Percentiles rank a stretch among this genome's conserved stretches.
Evolutionary conservation across 768 basidiomycete genomes (phyloP).

Genomic region (Tephrocybe rancida): DNA sequence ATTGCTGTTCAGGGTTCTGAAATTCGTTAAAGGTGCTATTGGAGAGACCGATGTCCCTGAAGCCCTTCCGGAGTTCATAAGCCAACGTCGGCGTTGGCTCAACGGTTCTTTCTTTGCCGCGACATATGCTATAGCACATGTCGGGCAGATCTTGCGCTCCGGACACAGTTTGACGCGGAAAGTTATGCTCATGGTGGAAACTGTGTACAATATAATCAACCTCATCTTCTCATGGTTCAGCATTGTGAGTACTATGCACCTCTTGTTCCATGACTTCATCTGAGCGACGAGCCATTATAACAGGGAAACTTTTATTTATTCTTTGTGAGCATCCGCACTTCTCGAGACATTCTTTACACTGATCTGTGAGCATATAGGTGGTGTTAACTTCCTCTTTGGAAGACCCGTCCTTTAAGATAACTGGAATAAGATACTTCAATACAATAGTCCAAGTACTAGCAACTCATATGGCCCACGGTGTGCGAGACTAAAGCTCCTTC

Average conservation of each 20-base stretch:
- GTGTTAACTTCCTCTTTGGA: slow-evolving; percentile 90
- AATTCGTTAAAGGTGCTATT: slow-evolving; percentile 93
- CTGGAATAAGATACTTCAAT: slow-evolving; percentile 73
- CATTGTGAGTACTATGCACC: slow-evolving; percentile 54
- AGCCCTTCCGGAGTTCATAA: slow-evolving; percentile 89
- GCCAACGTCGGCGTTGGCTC: slow-evolving; percentile 86
- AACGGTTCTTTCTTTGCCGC: slow-evolving; percentile 96
- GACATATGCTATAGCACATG: slow-evolving; percentile 90
- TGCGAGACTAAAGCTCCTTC: background rate
- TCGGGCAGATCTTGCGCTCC: slow-evolving; percentile 75
- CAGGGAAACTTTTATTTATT: slow-evolving; percentile 96
- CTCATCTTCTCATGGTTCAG: slow-evolving; percentile 94
- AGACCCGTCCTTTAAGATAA: slow-evolving; percentile 63
- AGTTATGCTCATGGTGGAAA: slow-evolving; percentile 72
- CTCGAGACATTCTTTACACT: background rate
- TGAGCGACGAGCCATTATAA: background rate
- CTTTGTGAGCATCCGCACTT: slow-evolving; percentile 59
- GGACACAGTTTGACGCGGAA: slow-evolving; percentile 85
- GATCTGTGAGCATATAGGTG: slow-evolving; percentile 48
- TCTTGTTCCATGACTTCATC: background rate
- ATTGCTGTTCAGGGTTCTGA: slow-evolving; percentile 71
- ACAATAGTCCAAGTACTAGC: slow-evolving; percentile 65
- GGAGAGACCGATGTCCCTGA: slow-evolving; percentile 96
- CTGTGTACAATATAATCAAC: slow-evolving; percentile 85
- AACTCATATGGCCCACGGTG: background rate